Percentiles rank a stretch among this genome's conserved stretches.
Conservation (phyloP, 2,329 filamentous ascomycete species). For the Hypoxylon sp. region DNA sequence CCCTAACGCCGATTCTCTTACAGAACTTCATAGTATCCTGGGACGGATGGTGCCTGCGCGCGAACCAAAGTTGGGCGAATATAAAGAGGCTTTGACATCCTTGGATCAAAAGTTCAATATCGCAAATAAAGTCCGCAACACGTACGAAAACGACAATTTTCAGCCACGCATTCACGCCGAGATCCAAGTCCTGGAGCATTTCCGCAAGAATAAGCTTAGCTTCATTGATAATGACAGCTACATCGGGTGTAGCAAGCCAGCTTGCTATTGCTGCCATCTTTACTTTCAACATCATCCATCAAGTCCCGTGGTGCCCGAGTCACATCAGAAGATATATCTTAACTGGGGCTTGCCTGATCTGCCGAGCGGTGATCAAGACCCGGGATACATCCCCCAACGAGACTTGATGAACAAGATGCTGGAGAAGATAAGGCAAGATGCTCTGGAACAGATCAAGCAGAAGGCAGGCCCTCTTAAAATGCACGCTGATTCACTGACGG, state of each 20-base stretch:
- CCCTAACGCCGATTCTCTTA: slow-evolving; percentile 51
- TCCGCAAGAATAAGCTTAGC: slow-evolving; percentile 52
- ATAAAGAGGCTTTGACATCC: slow-evolving; percentile 35
- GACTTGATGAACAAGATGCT: slow-evolving; percentile 49
- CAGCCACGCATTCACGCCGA: slow-evolving; percentile 61
- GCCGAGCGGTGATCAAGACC: slow-evolving; percentile 28
- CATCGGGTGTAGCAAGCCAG: slow-evolving; percentile 66
- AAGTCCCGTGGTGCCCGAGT: slow-evolving; percentile 52
- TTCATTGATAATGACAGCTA: slow-evolving; percentile 61
- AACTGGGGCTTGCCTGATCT: slow-evolving; percentile 58
- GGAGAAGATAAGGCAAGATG: slow-evolving; percentile 46
- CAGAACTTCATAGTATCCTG: slow-evolving; percentile 53
- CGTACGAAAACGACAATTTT: slow-evolving; percentile 50
- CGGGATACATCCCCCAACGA: slow-evolving; percentile 40
- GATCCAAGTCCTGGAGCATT: slow-evolving; percentile 64
- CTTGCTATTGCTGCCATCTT: slow-evolving; percentile 65
- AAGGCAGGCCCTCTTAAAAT: slow-evolving; percentile 23
- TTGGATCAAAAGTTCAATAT: slow-evolving; percentile 53
- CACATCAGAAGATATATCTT: slow-evolving; percentile 59
- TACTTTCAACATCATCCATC: slow-evolving; percentile 61
- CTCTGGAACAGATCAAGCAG: slow-evolving; percentile 45
- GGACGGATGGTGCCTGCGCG: slow-evolving; percentile 51
- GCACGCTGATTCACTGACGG: slow-evolving; percentile 49
- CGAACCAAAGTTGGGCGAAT: slow-evolving; percentile 30
- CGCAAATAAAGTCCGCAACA: slow-evolving; percentile 43